These are phyloP conservation scores for Grammothele lineata DNA, from an alignment of 768 basidiomycete genomes.

Conservation along the genomic window DNA sequence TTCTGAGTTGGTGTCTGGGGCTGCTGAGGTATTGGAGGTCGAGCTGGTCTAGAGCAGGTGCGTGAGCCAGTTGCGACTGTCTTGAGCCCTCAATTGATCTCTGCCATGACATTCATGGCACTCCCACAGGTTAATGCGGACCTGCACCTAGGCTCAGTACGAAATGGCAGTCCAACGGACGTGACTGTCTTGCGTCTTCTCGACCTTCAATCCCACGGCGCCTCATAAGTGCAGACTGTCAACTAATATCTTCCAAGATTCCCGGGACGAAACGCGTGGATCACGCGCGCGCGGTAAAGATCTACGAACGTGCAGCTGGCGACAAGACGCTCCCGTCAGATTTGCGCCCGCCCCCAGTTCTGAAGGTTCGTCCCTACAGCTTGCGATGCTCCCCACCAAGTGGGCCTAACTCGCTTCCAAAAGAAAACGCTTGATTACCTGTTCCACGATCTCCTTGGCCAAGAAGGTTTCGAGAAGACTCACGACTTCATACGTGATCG, in stretches of 20 bases:
- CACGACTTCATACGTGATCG: slow-evolving; percentile 90
- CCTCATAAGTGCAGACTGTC: background rate
- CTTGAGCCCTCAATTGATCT: too few species aligned
- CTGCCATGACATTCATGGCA: too few species aligned
- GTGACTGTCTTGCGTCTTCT: too few species aligned
- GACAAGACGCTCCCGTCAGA: slow-evolving; percentile 91
- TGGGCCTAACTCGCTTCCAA: too few species aligned
- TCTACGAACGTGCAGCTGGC: slow-evolving; percentile 91
- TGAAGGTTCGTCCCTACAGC: slow-evolving; percentile 50
- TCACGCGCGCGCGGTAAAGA: slow-evolving; percentile 86
- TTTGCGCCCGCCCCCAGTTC: slow-evolving; percentile 78
- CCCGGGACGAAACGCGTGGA: slow-evolving; percentile 84
- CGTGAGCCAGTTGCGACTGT: too few species aligned
- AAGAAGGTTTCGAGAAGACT: slow-evolving; percentile 63
- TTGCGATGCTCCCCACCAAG: too few species aligned
- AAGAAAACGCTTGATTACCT: slow-evolving; percentile 91
- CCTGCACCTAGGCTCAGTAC: too few species aligned
- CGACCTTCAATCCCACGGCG: slow-evolving; percentile 4
- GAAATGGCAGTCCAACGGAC: too few species aligned
- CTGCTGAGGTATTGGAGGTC: slow-evolving; percentile 13
- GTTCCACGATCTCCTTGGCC: slow-evolving; percentile 74
- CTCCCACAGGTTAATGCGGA: too few species aligned
- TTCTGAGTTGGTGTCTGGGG: slow-evolving; percentile 1
- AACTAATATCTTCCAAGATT: slow-evolving; percentile 48
- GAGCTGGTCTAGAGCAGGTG: slow-evolving; percentile 11